These are phyloP conservation scores for Colletotrichum cuscutae DNA, from an alignment of 2,329 filamentous ascomycete species.

Conservation along the genomic window DNA sequence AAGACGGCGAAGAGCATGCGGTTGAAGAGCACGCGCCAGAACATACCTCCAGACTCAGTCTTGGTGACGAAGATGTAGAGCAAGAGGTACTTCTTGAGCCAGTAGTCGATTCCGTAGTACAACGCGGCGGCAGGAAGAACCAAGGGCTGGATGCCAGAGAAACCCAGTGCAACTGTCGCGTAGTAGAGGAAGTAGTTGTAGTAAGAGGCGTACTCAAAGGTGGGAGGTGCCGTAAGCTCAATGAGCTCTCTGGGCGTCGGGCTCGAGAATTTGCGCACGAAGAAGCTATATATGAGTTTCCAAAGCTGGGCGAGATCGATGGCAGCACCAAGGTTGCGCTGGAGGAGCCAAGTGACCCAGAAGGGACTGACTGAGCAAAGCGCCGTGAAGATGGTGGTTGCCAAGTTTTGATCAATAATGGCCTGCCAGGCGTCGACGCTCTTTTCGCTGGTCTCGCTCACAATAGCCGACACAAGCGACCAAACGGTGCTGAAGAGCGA, in stretches of 20 bases:
- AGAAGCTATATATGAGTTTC: conserved; percentile 85
- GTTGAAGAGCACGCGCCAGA: conserved; percentile 93
- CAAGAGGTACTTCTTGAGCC: conserved; percentile 93
- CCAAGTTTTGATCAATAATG: conserved; percentile 72
- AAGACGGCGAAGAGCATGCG: conserved; percentile 87
- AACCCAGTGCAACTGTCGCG: conserved; percentile 86
- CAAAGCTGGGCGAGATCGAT: conserved; percentile 92
- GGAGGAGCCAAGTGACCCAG: conserved; percentile 93
- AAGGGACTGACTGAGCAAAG: conserved; percentile 87
- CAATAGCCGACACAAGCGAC: conserved; percentile 74
- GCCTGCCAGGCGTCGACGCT: conserved; percentile 75
- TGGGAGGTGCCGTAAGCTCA: conserved; percentile 88
- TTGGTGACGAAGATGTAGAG: conserved; percentile 97
- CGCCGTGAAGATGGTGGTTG: conserved; percentile 73
- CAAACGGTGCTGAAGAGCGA: conserved; percentile 89
- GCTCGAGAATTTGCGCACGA: conserved; percentile 83
- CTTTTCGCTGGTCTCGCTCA: conserved; percentile 62
- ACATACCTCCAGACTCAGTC: conserved; percentile 92
- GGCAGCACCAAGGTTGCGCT: conserved; percentile 93
- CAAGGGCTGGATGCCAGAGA: conserved; percentile 86
- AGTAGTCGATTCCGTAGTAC: conserved; percentile 89
- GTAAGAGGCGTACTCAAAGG: conserved; percentile 95
- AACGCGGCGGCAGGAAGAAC: conserved; percentile 86
- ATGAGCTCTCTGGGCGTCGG: conserved; percentile 93
- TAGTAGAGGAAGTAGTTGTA: conserved; percentile 99